Evolutionary conservation across 2,329 filamentous ascomycete species (phyloP), one percentile per base, ranked within the genome.

Genomic region (Tolypocladium ovalisporum): DNA sequence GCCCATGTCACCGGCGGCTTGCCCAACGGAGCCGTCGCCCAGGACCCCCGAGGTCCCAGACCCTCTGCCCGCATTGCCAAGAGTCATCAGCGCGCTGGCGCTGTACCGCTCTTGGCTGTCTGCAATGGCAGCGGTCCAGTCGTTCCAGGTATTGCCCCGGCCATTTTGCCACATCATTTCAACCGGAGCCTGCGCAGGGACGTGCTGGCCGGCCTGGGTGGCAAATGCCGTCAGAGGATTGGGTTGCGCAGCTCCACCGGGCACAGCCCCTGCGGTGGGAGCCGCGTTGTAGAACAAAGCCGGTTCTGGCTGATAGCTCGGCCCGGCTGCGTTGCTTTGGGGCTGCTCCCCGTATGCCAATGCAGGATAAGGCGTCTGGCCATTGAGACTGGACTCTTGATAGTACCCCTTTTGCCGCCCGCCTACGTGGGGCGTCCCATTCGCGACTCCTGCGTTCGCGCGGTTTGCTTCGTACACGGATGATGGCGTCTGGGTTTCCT

Each of bases 111-210:
- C 76, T 58, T 79, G 76, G 37, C 68, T 76, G 61, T 79, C 75
- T 37, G 75, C 73, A 34, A 82, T 76, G 56, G 78, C 77, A 0
- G 75, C 72, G 10, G 78, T 77, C 80, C 80, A 83, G 66, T 81
- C 76, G 19, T 79, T 74, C 79, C 79, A 83, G 0, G 77, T 72
- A 59, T 76, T 81, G 9, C 70, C 72, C 4, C 69, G 65, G 13
- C 61, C 60, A 4, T 58, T 63, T 39, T 67, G 67, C 70, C 67
- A 74, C 61, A 71, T 66, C 59, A 67, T 65, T n/a, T 70, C 68
- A 6, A 66, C 55, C 0, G 62, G 51, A 9, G 54, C 39, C 19
- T 8, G 65, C 59, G 35, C 67, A 63, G 55, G 55, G n/a, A 69
- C 63, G n/a, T 67, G 68, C 52, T 73, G 74, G 5, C 70, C 64